Evolutionary conservation across 805 yeast species (phyloP).

Genomic region (Ogataea ramenticola): DNA sequence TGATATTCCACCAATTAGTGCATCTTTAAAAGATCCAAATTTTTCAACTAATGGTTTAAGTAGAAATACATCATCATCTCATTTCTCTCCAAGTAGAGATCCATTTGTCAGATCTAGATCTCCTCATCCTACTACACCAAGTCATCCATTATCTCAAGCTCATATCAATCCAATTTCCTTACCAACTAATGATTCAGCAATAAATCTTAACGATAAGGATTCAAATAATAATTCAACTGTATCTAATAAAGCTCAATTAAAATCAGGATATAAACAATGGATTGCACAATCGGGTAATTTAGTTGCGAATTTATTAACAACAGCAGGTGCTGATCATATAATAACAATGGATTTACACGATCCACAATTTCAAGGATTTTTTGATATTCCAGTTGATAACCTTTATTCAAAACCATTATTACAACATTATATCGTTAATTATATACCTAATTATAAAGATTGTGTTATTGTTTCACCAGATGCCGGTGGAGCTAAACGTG

Average conservation of each 20-base stretch:
- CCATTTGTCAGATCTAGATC: background rate
- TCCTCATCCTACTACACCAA: constrained; percentile 1
- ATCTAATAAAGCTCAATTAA: background rate
- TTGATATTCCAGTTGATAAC: constrained; percentile 94
- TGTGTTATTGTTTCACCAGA: constrained; percentile 96
- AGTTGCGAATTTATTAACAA: constrained; percentile 76
- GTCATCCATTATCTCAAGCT: constrained; percentile 4
- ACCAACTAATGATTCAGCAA: constrained; percentile 15
- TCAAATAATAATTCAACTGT: background rate
- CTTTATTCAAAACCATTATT: constrained; percentile 81
- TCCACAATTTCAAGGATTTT: constrained; percentile 96
- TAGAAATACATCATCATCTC: background rate
- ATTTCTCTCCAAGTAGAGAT: background rate
- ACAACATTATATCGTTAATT: constrained; percentile 73
- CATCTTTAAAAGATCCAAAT: background rate
- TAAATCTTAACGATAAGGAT: background rate
- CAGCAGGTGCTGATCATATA: constrained; percentile 94
- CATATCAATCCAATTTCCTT: constrained; percentile 6
- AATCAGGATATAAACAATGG: constrained; percentile 84
- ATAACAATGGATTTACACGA: constrained; percentile 98
- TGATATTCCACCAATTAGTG: constrained; percentile 1
- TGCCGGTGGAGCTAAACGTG: constrained; percentile 98
- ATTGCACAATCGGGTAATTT: constrained; percentile 92
- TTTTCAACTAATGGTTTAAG: background rate
- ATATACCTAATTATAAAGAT: constrained; percentile 71